Percentiles rank a stretch among this genome's conserved stretches.
Evolutionary conservation across 2,329 filamentous ascomycete genomes (phyloP).

Genomic region (Hypocreales sp.): DNA sequence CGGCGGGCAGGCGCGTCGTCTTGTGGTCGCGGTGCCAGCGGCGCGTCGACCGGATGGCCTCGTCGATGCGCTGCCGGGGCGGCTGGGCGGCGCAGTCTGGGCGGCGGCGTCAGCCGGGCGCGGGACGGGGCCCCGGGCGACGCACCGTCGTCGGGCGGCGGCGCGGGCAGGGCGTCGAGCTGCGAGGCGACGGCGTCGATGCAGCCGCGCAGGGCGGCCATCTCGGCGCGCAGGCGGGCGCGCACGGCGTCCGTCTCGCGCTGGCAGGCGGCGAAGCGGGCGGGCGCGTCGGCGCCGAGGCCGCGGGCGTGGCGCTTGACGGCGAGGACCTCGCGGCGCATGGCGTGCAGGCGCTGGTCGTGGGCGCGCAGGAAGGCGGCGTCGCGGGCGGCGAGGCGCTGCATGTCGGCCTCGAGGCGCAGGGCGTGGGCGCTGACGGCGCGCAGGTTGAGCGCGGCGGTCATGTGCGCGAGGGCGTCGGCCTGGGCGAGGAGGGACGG

Average conservation of each 20-base stretch:
- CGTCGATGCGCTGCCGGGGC: conserved; percentile 14
- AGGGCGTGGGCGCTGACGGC: conserved; percentile 11
- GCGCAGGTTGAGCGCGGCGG: conserved; percentile 19
- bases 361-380: conserved; percentile 13
- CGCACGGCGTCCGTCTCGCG: conserved; percentile 7
- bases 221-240: conserved; percentile 7
- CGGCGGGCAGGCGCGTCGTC: conserved; percentile 13
- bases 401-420: conserved; percentile 14
- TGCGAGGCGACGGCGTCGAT: conserved; percentile 9
- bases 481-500: conserved; percentile 13
- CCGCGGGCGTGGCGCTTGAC: conserved; percentile 10
- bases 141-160: conserved; percentile 7
- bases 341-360: conserved; percentile 12
- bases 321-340: conserved; percentile 15
- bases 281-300: conserved; percentile 3
- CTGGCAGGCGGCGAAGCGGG: conserved; percentile 7
- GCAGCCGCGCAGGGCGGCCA: conserved; percentile 8
- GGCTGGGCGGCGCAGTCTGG: conserved; percentile 1
- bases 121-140: too few species aligned
- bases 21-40: conserved; percentile 24
- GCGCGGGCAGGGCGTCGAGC: conserved; percentile 8
- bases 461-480: conserved; percentile 20
- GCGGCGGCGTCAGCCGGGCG: too few species aligned
- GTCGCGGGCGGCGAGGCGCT: conserved; percentile 10
- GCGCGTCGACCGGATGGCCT: conserved; percentile 19